Percentiles rank a stretch among this genome's conserved stretches.
These are phyloP conservation scores for Durio zibethinus DNA, from an alignment of 345 rosid genomes.

Conservation along the genomic window DNA sequence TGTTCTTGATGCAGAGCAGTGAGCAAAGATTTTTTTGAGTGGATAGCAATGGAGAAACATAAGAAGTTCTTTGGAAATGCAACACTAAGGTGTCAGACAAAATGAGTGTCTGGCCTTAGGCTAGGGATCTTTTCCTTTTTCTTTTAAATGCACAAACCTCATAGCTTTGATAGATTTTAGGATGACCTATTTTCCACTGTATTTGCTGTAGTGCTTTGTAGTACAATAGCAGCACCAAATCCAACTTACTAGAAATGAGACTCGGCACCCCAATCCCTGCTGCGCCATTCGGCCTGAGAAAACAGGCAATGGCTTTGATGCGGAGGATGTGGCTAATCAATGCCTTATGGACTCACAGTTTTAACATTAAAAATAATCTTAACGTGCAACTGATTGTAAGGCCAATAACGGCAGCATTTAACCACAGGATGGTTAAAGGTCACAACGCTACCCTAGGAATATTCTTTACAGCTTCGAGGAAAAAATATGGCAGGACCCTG, in stretches of 20 bases:
- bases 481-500: not conserved
- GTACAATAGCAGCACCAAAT: not conserved
- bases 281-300: not conserved
- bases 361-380: not conserved
- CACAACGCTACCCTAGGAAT: not conserved
- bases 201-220: not conserved
- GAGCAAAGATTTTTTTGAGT: not conserved
- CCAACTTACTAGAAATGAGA: not conserved
- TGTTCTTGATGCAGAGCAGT: not conserved
- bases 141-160: slow-evolving; percentile 7
- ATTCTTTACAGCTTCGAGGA: not conserved
- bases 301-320: slow-evolving; percentile 4
- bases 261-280: not conserved
- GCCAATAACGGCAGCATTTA: not conserved
- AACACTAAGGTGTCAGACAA: not conserved
- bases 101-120: not conserved
- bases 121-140: not conserved
- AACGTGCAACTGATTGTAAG: not conserved
- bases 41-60: not conserved
- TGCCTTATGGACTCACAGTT: not conserved
- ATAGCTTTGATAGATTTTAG: not conserved
- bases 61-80: not conserved
- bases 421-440: not conserved
- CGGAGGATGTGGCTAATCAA: not conserved
- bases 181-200: not conserved